Base-by-base conservation (phyloP, 2,329 filamentous ascomycete species). In the Penicillium sp. region DNA sequence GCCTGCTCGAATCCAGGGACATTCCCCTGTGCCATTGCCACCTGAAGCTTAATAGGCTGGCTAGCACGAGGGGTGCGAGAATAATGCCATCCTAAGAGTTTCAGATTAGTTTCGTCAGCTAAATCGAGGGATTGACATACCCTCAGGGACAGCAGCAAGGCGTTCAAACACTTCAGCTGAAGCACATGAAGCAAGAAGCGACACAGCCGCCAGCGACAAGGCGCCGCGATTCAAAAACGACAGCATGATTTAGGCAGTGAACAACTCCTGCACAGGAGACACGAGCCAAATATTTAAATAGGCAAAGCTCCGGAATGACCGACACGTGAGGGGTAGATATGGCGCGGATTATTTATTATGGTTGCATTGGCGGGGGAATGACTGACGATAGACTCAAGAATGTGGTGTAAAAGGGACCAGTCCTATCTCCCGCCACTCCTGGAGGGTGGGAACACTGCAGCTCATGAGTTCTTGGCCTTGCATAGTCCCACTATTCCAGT, bases 1-100 rank as follows among this genome's bases (percentile, higher is more conserved):
- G 77, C 75, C 48, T 76, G 68, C 54, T 82, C 81, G 26, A 84
- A 74, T 27, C 68, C 67, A 8, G 61, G 62, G 22, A 64, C 61
- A 57, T 76, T 62, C 16, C 73, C 64, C 61, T 76, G 74, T 33
- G 68, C 57, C n/a, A 76, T 63, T 13, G 72, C 74, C 42, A 76
- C 70, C 51, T 71, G 69, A 16, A 74, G 62, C 22, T 67, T 69
- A 45, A 76, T 54, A 3, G 68, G 57, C 29, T 73, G 65, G 54
- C 63, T 57, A 21, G 49, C 61, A 9, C 51, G 31, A 14, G 72
- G 71, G n/a, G 59, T 65, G 27, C 63, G 63, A 14, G 66, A 66
- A 56, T 68, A 70, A 50, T 55, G 66, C 72, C 72, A 74, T 60
- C 72, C 72, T 74, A 57, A 21, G 27, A 52, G 42, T 3, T 1